Conservation (phyloP, 352 stramenopile genomes). For the Globisporangium recalcitrans region DNA sequence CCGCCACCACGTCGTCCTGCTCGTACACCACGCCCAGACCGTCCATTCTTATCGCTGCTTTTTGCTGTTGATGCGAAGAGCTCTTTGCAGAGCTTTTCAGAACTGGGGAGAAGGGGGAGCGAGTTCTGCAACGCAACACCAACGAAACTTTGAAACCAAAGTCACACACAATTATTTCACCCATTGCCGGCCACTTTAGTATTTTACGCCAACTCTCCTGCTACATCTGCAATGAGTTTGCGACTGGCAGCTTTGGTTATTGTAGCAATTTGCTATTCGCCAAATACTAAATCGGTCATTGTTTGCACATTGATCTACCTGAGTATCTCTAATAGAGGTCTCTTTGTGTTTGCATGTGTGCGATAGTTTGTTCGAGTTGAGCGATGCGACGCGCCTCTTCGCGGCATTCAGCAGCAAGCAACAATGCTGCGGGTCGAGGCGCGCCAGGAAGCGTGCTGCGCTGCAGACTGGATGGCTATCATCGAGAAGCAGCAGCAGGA, state of each 20-base stretch:
- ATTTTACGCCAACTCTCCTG: no score
- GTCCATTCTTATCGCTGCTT: conserved; percentile 34
- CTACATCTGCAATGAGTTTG: no score
- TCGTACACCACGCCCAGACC: conserved; percentile 73
- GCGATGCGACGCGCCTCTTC: conserved; percentile 5
- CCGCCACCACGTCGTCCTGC: conserved; percentile 50
- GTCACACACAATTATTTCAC: no score
- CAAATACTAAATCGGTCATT: no score
- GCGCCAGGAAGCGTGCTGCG: background rate
- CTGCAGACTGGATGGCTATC: conserved; percentile 31
- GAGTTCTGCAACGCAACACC: background rate
- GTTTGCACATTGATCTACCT: no score
- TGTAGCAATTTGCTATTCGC: no score
- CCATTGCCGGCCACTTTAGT: no score
- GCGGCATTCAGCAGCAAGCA: background rate
- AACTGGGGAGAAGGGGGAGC: conserved; percentile 1
- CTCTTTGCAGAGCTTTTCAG: background rate
- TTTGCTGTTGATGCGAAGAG: background rate
- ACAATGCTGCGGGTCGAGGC: background rate
- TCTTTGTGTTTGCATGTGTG: background rate
- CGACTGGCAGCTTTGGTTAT: no score
- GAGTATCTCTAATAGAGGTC: no score
- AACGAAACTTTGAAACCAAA: background rate
- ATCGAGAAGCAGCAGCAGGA: conserved; percentile 45
- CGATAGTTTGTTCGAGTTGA: background rate